These are phyloP conservation scores for Brettanomyces anomalus DNA, from an alignment of 805 yeast species.

Conservation along the genomic window DNA sequence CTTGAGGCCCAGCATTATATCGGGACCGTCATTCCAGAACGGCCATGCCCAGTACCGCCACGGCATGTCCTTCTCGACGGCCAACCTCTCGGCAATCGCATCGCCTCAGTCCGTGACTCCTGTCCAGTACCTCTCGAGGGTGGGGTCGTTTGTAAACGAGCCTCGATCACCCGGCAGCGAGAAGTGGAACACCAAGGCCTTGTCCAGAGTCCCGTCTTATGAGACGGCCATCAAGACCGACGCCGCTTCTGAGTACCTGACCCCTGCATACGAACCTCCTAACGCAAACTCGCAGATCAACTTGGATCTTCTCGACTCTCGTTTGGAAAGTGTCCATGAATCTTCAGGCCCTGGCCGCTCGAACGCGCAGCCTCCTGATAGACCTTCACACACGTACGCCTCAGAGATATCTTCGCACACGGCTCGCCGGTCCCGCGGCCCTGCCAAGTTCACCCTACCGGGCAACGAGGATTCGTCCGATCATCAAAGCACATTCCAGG, in stretches of 20 bases:
- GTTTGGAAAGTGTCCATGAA: slow-evolving; percentile 17
- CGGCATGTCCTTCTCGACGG: slow-evolving; percentile 1
- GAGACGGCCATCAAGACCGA: slow-evolving; percentile 62
- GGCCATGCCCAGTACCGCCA: slow-evolving; percentile 7
- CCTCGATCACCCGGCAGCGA: slow-evolving; percentile 4
- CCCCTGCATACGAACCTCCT: slow-evolving; percentile 59
- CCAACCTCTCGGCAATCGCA: slow-evolving; percentile 10
- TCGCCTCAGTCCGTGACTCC: slow-evolving; percentile 31
- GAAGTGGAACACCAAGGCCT: slow-evolving; percentile 2
- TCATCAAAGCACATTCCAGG: no score
- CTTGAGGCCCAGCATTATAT: slow-evolving; percentile 4
- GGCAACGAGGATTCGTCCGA: neutral
- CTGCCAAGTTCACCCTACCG: neutral
- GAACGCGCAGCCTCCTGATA: neutral
- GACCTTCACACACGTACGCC: slow-evolving; percentile 2
- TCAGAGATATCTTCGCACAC: neutral
- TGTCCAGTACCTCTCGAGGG: slow-evolving; percentile 51
- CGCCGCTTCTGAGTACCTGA: slow-evolving; percentile 38
- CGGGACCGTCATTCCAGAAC: slow-evolving; percentile 15
- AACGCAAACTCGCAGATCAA: slow-evolving; percentile 12
- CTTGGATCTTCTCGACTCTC: slow-evolving; percentile 23
- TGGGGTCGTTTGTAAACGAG: slow-evolving; percentile 34
- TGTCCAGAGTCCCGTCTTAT: slow-evolving; percentile 76
- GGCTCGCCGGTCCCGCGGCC: neutral
- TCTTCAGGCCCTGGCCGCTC: neutral